Evolutionary conservation across 805 yeast species (phyloP), one percentile per base, ranked within the genome.

Genomic region (Cyberlindnera suaveolens): DNA sequence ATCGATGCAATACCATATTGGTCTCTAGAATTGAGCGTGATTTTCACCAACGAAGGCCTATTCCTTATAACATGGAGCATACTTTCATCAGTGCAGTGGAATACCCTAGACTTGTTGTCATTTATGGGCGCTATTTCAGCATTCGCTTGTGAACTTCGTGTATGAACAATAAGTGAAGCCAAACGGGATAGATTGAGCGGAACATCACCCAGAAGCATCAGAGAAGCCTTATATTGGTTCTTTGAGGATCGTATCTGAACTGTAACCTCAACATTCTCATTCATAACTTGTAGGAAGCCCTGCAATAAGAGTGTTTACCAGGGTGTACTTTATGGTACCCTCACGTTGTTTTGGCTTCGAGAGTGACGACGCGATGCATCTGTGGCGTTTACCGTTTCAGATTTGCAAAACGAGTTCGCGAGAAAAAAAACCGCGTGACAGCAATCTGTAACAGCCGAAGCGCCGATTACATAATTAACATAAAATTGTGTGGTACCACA

Each of bases 61-160:
- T 20, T 5, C 9, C 30, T 20, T 11, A 49, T 31, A 3, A 17
- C 6, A 2, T 13, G 13, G 7, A 29, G 4, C 13, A 48, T 19
- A 10, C 2, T 16, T 7, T 14, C 26, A 31, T 49, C 47, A 15
- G 27, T 16, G 7, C 44, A 46, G 2, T 14, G 35, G 36, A 55
- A 46, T 3, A 57, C 27, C 17, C 61, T 40, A 2, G 57, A 48
- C 20, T 50, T 54, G 45, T 54, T 56, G 19, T 45, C 37, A 31
- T 54, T 57, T 10, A 54, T 29, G 3, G 44, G 19, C 4, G 38
- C 13, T 3, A 44, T 40, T 6, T 36, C 39, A 4, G 44, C 15
- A 18, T 32, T 34, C n/a, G 44, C n/a, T 32, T 44, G 49, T 27
- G 50, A 38, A 19, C 51, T 38, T 33, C 44, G 41, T 6, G 41